phyloP scores from a whole-genome alignment of 2,329 filamentous ascomycete genomes.

The Penicillium sp. region DNA sequence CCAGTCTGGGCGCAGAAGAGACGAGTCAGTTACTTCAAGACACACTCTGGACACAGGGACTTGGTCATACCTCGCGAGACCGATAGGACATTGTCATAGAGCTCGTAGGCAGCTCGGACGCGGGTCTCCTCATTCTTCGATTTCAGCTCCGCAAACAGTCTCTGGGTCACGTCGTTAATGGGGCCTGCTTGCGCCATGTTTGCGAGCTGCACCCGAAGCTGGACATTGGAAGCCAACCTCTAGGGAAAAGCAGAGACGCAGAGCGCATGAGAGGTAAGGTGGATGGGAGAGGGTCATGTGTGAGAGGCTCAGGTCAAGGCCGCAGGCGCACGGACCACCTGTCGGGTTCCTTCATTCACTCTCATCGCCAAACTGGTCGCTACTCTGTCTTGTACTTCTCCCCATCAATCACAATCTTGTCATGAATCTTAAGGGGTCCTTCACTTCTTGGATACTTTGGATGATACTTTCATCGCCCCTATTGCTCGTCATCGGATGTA shows the following conservation, averaged over 20 bases:
- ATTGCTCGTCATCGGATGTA: too few species aligned
- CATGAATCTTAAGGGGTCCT: too few species aligned
- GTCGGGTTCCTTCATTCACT: conserved; percentile 9
- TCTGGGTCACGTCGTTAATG: conserved; percentile 51
- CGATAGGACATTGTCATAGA: conserved; percentile 47
- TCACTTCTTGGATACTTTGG: too few species aligned
- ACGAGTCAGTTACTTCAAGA: conserved; percentile 12
- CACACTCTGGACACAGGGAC: not conserved
- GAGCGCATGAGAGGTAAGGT: conserved; percentile 24
- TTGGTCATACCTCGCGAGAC: conserved; percentile 45
- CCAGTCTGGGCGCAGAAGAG: conserved; percentile 57
- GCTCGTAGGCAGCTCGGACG: conserved; percentile 49
- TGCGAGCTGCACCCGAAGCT: conserved; percentile 36
- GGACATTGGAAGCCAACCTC: conserved; percentile 41
- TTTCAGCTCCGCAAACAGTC: conserved; percentile 57
- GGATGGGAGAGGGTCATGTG: conserved; percentile 26
- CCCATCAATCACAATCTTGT: too few species aligned
- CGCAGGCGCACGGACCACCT: conserved; percentile 24
- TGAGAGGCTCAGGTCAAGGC: conserved; percentile 29
- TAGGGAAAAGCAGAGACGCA: conserved; percentile 25
- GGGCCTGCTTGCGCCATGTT: conserved; percentile 49
- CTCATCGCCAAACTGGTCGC: not conserved
- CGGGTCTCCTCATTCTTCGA: conserved; percentile 54
- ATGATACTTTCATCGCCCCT: too few species aligned
- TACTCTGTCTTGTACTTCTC: not conserved